Conservation (phyloP, 805 yeast species). For the Wickerhamia fluorescens region DNA sequence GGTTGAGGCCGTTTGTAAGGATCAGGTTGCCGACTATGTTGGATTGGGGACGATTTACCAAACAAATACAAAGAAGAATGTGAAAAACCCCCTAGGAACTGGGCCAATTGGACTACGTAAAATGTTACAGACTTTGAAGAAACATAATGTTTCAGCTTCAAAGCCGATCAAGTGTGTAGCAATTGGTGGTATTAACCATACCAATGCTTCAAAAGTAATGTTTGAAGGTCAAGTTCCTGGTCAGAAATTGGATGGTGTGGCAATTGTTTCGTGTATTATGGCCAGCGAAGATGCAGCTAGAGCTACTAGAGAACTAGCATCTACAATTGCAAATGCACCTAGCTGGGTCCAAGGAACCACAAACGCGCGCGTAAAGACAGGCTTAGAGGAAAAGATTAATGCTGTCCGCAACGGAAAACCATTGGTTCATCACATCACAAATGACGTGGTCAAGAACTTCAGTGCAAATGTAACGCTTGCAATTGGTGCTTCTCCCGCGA, state of each 20-base stretch:
- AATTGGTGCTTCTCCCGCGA: constrained; percentile 79
- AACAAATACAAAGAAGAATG: constrained; percentile 62
- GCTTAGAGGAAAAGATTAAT: constrained; percentile 3
- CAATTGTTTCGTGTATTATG: constrained; percentile 84
- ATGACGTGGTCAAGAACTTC: constrained; percentile 79
- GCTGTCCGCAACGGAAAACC: constrained; percentile 37
- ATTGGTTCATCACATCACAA: constrained; percentile 81
- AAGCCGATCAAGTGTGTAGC: constrained; percentile 54
- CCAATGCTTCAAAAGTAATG: constrained; percentile 54
- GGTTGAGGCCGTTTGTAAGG: constrained; percentile 40
- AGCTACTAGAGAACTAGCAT: constrained; percentile 39
- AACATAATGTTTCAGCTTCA: constrained; percentile 18
- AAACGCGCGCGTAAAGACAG: neutral
- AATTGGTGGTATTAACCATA: constrained; percentile 70
- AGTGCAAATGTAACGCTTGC: constrained; percentile 85
- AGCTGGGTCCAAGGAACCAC: constrained; percentile 3
- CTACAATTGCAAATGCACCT: constrained; percentile 19
- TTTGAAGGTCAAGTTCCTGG: constrained; percentile 42
- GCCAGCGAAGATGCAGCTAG: constrained; percentile 47
- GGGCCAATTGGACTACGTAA: constrained; percentile 64
- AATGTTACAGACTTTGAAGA: constrained; percentile 40
- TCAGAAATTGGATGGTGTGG: constrained; percentile 65
- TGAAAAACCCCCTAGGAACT: constrained; percentile 40
- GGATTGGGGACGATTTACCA: constrained; percentile 79
- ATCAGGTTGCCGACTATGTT: constrained; percentile 62